phyloP scores from a whole-genome alignment of 108 stramenopile genomes.

The Cyclotella cryptica region DNA sequence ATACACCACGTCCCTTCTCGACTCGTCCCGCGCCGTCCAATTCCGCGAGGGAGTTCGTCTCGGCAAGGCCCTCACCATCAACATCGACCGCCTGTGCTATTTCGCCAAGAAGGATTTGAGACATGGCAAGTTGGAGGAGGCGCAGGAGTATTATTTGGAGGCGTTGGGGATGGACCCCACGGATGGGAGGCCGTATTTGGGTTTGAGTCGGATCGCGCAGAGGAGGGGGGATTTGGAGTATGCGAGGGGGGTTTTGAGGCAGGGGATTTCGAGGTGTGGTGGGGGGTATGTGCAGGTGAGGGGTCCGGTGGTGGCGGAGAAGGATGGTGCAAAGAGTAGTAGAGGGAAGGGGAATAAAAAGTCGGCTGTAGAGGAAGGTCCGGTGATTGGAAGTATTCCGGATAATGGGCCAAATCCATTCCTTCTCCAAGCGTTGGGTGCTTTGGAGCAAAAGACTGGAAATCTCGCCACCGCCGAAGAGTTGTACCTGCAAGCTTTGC shows the following conservation, averaged over 20 bases:
- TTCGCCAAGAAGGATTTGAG: slow-evolving; percentile 77
- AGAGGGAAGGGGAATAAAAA: slow-evolving; percentile 17
- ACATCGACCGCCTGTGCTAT: slow-evolving; percentile 75
- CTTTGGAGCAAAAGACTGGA: slow-evolving; percentile 82
- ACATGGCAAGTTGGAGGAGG: slow-evolving; percentile 69
- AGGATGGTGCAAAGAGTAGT: neutral
- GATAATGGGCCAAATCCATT: slow-evolving; percentile 85
- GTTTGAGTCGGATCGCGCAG: slow-evolving; percentile 81
- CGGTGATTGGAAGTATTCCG: slow-evolving; percentile 36
- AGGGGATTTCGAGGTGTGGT: slow-evolving; percentile 62
- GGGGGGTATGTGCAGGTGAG: slow-evolving; percentile 40
- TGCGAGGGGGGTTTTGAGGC: slow-evolving; percentile 61
- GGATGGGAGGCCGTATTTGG: slow-evolving; percentile 87
- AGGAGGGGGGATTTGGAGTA: slow-evolving; percentile 76
- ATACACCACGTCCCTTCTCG: slow-evolving; percentile 78
- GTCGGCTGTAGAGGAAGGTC: neutral
- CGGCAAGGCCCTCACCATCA: slow-evolving; percentile 73
- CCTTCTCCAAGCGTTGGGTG: slow-evolving; percentile 82
- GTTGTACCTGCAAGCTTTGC: slow-evolving; percentile 69
- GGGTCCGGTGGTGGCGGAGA: slow-evolving; percentile 18
- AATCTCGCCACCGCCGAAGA: slow-evolving; percentile 78
- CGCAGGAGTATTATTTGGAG: slow-evolving; percentile 62
- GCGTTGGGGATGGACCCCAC: slow-evolving; percentile 72
- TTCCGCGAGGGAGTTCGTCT: slow-evolving; percentile 81
- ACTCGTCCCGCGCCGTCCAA: slow-evolving; percentile 71